Conservation (phyloP, 2,329 filamentous ascomycete species). For the Leptographium procerum region DNA sequence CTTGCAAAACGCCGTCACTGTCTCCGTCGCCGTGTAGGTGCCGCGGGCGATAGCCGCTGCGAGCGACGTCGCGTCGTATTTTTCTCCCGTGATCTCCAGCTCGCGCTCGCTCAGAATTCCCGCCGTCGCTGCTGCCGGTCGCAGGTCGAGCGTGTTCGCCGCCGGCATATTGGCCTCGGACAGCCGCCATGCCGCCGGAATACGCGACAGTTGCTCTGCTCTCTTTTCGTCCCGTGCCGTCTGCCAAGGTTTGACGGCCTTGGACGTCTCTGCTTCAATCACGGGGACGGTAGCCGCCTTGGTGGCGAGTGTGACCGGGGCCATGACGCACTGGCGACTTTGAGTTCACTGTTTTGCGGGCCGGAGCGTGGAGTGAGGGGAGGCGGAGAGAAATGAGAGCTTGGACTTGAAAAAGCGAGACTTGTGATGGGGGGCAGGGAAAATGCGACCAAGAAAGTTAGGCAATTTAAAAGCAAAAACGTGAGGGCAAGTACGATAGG, state of each 20-base stretch:
- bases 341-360: no score
- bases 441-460: no score
- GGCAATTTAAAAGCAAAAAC: no score
- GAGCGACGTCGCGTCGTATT: conserved; percentile 7
- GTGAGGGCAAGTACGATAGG: no score
- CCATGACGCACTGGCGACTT: neutral
- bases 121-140: conserved; percentile 2
- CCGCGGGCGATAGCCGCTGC: conserved; percentile 3
- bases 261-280: no score
- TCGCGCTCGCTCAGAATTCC: conserved; percentile 8
- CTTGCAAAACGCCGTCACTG: conserved; percentile 10
- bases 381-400: no score
- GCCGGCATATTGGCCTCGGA: conserved; percentile 3
- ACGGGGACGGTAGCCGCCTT: no score
- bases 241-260: conserved; percentile 4
- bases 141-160: conserved; percentile 6
- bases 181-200: conserved; percentile 9
- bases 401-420: no score
- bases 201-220: conserved; percentile 11
- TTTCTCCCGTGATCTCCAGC: conserved; percentile 9
- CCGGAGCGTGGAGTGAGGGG: no score
- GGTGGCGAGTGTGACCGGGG: neutral
- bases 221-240: conserved; percentile 2
- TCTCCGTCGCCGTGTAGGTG: conserved; percentile 7
- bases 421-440: no score